Percentiles rank a stretch among this genome's conserved stretches.
phyloP scores from a whole-genome alignment of 2,329 filamentous ascomycete genomes.

The Colletotrichum sp. region DNA sequence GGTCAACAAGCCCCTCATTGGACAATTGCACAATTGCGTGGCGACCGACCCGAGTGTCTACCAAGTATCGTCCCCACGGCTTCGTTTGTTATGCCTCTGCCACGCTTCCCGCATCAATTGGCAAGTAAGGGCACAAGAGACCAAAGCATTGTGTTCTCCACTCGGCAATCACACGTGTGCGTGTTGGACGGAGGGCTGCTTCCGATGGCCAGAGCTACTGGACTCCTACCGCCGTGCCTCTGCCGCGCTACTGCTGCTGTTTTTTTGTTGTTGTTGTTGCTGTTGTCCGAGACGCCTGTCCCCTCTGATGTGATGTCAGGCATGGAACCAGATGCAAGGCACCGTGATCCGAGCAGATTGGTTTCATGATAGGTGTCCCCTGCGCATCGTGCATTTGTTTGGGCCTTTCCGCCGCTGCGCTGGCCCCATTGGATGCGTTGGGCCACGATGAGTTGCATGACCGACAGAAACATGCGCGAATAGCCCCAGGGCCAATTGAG shows the following conservation, averaged over 20 bases:
- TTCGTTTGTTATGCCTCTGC: background rate
- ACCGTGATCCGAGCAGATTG: background rate
- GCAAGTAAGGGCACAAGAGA: background rate
- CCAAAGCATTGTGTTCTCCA: background rate
- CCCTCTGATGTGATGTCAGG: background rate
- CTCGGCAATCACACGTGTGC: background rate
- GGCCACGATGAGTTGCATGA: constrained; percentile 4
- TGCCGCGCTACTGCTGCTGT: background rate
- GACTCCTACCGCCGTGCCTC: background rate
- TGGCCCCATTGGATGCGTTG: background rate
- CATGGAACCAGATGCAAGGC: constrained; percentile 4
- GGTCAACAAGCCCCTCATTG: constrained; percentile 4
- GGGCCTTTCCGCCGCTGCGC: background rate
- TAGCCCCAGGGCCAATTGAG: background rate
- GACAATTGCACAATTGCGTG: constrained; percentile 1
- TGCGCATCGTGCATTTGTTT: constrained; percentile 13
- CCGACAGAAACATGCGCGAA: background rate
- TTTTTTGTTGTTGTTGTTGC: background rate
- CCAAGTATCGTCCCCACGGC: background rate
- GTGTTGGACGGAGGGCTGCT: background rate
- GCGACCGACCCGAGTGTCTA: background rate
- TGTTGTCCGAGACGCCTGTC: background rate
- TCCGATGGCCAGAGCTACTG: background rate
- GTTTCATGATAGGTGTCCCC: constrained; percentile 9
- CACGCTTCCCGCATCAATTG: background rate